Conservation (phyloP, 306 rosid genomes). For the Urtica urens region DNA sequence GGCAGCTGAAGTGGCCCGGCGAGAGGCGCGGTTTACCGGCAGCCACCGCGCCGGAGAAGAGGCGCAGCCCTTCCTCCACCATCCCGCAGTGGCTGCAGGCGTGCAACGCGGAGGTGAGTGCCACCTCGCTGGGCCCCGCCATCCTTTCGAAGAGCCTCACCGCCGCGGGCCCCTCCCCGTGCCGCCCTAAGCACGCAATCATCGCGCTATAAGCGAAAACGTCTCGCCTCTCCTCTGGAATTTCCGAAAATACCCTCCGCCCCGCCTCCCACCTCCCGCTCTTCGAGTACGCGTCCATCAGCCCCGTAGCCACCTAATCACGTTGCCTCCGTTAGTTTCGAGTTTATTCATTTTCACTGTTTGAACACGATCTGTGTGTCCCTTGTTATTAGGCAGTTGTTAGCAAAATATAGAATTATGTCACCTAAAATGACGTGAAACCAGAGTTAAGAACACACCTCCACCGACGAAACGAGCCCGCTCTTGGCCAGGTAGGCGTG, state of each 20-base stretch:
- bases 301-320: constrained; percentile 59
- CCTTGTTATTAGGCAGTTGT: no score
- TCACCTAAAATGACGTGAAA: no score
- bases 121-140: constrained; percentile 64
- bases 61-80: constrained; percentile 66
- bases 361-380: no score
- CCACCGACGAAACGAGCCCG: constrained; percentile 52
- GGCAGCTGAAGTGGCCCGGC: constrained; percentile 67
- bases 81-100: constrained; percentile 90
- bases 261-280: constrained; percentile 59
- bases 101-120: constrained; percentile 68
- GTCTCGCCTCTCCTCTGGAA: constrained; percentile 44
- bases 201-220: constrained; percentile 60
- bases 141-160: constrained; percentile 63
- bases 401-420: no score
- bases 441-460: no score
- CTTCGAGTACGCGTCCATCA: constrained; percentile 63
- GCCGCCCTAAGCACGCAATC: constrained; percentile 67
- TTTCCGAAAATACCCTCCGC: constrained; percentile 40
- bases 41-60: constrained; percentile 51
- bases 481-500: constrained; percentile 51
- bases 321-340: no score
- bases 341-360: no score
- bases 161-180: constrained; percentile 61
- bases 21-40: constrained; percentile 29